Evolutionary conservation across 164 flowering plant genomes (phyloP).

Genomic region (Vitis labrusca): DNA sequence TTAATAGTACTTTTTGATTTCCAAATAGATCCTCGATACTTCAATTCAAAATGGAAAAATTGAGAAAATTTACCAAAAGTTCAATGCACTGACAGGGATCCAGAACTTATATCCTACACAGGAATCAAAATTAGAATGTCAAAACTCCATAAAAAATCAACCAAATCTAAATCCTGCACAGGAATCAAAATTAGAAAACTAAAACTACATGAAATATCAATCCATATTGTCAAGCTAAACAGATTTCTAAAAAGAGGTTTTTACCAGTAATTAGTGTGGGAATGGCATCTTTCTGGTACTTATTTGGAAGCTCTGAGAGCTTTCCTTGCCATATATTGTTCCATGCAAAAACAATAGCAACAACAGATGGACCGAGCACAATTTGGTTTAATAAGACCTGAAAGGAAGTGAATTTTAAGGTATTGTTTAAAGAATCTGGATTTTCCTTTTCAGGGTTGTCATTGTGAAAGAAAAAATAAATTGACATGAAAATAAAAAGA

Average conservation of each 20-base stretch:
- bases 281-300: slow-evolving; percentile 83
- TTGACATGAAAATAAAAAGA: background rate
- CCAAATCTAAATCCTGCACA: too few species aligned
- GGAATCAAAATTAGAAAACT: slow-evolving; percentile 10
- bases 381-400: slow-evolving; percentile 89
- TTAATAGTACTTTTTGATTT: too few species aligned
- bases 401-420: slow-evolving; percentile 10
- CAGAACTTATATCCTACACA: slow-evolving; percentile 68
- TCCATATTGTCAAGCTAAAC: slow-evolving; percentile 3
- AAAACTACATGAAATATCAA: background rate
- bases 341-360: slow-evolving; percentile 96
- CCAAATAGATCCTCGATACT: too few species aligned
- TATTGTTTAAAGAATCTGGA: background rate
- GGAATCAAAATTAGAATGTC: background rate
- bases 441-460: background rate
- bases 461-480: background rate
- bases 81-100: slow-evolving; percentile 79
- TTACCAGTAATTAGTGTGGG: slow-evolving; percentile 78
- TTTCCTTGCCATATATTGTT: slow-evolving; percentile 85
- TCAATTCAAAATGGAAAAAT: too few species aligned
- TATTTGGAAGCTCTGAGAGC: slow-evolving; percentile 75
- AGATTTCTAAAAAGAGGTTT: background rate
- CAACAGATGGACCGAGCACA: slow-evolving; percentile 84
- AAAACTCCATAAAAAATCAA: too few species aligned
- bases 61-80: slow-evolving; percentile 62